Evolutionary conservation across 2,329 filamentous ascomycete species (phyloP).

Genomic region (Lachnum nothofagi): DNA sequence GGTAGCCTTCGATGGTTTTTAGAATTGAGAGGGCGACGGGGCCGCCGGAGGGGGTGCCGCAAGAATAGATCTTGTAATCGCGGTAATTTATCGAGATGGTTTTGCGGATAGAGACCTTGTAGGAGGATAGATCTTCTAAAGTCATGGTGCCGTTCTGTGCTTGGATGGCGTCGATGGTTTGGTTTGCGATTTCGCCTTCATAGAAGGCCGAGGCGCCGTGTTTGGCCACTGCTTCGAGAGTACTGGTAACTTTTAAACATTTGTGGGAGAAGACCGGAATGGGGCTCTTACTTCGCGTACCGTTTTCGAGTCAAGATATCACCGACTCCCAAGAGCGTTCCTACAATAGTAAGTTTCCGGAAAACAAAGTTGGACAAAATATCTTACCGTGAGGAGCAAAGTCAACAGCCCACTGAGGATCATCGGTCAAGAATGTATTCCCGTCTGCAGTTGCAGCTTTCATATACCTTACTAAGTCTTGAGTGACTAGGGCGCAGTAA

Average conservation of each 20-base stretch:
- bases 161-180: constrained; percentile 55
- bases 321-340: constrained; percentile 52
- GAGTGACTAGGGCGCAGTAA: constrained; percentile 46
- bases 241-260: constrained; percentile 31
- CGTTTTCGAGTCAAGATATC: constrained; percentile 61
- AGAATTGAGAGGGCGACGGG: constrained; percentile 61
- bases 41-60: constrained; percentile 73
- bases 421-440: constrained; percentile 54
- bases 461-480: constrained; percentile 74
- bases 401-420: constrained; percentile 61
- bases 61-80: constrained; percentile 64
- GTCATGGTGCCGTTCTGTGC: constrained; percentile 63
- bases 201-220: constrained; percentile 59
- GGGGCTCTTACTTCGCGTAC: constrained; percentile 47
- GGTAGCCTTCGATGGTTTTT: constrained; percentile 71
- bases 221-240: constrained; percentile 57
- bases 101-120: constrained; percentile 60
- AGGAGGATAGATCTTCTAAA: constrained; percentile 56
- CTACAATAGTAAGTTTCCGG: constrained; percentile 14
- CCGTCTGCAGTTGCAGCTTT: constrained; percentile 39
- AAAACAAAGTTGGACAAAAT: not conserved
- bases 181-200: constrained; percentile 54
- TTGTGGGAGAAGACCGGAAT: too few species aligned
- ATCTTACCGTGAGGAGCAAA: constrained; percentile 59
- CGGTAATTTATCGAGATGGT: constrained; percentile 61